These are phyloP conservation scores for Metschnikowia gelsemii DNA, from an alignment of 805 yeast species.

Conservation along the genomic window DNA sequence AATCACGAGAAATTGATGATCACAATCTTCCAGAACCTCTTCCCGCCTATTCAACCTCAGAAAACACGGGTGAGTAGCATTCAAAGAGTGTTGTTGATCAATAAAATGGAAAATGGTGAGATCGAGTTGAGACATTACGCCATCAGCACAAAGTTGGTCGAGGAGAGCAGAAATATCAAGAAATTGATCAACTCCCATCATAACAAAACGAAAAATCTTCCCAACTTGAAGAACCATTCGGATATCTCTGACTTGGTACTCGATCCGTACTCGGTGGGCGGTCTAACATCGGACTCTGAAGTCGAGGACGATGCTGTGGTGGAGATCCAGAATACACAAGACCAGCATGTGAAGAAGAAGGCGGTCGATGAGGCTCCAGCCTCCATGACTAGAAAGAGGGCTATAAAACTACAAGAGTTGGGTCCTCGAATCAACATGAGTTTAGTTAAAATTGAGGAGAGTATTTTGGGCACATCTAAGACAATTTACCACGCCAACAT, in stretches of 20 bases:
- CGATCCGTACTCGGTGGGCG: conserved; percentile 80
- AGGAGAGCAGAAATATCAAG: conserved; percentile 69
- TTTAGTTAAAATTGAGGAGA: conserved; percentile 87
- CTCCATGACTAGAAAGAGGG: conserved; percentile 58
- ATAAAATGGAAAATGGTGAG: conserved; percentile 68
- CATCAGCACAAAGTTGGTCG: conserved; percentile 82
- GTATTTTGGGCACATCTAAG: conserved; percentile 78
- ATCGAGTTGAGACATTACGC: conserved; percentile 88
- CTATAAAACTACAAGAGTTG: conserved; percentile 86
- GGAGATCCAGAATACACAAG: conserved; percentile 44
- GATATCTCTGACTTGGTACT: conserved; percentile 83
- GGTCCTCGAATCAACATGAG: conserved; percentile 86
- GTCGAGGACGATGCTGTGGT: conserved; percentile 88
- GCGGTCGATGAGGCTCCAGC: conserved; percentile 20
- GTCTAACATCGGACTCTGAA: conserved; percentile 87
- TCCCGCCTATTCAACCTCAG: conserved; percentile 92
- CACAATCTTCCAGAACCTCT: conserved; percentile 91
- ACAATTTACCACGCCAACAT: conserved; percentile 78
- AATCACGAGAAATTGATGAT: conserved; percentile 78
- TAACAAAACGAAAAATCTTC: conserved; percentile 60
- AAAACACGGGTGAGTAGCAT: conserved; percentile 70
- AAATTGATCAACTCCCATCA: conserved; percentile 63
- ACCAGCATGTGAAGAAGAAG: conserved; percentile 19
- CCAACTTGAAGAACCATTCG: conserved; percentile 61
- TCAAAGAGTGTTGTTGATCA: conserved; percentile 80